Base-by-base conservation (phyloP, 805 yeast genomes). In the Priceomyces melissophilus region DNA sequence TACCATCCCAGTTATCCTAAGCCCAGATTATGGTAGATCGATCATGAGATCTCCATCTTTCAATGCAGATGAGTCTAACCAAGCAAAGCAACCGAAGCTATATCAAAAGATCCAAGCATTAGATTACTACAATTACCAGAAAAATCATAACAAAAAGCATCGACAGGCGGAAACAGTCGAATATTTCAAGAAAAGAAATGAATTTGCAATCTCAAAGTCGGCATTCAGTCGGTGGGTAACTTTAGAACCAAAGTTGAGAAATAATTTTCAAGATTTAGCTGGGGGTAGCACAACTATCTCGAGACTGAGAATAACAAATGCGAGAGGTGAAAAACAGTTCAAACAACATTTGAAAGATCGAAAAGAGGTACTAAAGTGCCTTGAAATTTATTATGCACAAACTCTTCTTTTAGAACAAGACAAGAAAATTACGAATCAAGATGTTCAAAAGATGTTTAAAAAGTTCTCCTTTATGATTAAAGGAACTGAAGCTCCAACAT, bases 121-220 rank as follows among this genome's bases (percentile, higher is more conserved):
- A 11, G 47, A 50, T 37, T 58, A 54, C 39, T 58, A 57, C 39
- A 46, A 42, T 28, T 48, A 47, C 33, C 54, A 51, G 29, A 35
- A 50, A 2, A 31, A 32, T 2, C n/a, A 38, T 6, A 45, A 57
- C 33, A 53, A 54, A 8, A 41, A 32, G 10, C 60, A 59, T 40
- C 48, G 48, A 16, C 54, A 50, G 27, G 31, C 46, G 4, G 48
- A 50, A 13, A 54, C 64, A 2, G 40, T 54, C 17, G 42, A 40
- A 30, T 43, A 47, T 38, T 54, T 52, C 30, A 36, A 25, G 10
- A 17, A 38, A 5, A 32, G 38, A 29, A 35, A 39, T 14, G 39
- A 41, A 14, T 51, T 40, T 45, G 48, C 44, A 25, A 37, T 44
- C 14, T 42, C 52, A 12, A 49, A 43, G 23, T 52, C 53, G 17